phyloP scores from a whole-genome alignment of 352 stramenopile species.

The Globisporangium parvum region DNA sequence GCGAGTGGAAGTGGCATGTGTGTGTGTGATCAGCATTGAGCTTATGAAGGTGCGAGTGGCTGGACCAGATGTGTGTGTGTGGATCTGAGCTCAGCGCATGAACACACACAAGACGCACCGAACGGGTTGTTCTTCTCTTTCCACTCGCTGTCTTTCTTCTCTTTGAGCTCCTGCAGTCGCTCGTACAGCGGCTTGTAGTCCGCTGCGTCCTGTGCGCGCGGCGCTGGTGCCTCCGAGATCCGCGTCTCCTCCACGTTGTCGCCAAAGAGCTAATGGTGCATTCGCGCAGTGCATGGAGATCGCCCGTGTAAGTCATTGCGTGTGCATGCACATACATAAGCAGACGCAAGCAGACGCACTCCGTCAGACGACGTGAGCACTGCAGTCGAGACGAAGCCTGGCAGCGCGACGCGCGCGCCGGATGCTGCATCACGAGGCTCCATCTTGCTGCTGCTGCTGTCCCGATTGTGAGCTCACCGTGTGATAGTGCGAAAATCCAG shows the following conservation, averaged over 20 bases:
- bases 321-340: not conserved
- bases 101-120: constrained; percentile 25
- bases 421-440: not conserved
- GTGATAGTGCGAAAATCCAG: not conserved
- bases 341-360: constrained; percentile 25
- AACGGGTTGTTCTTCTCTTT: constrained; percentile 89
- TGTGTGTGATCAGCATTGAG: too few relatives aligned
- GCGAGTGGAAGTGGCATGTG: too few relatives aligned
- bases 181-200: constrained; percentile 79
- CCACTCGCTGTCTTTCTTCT: constrained; percentile 83
- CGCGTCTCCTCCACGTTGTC: constrained; percentile 83
- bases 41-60: not conserved
- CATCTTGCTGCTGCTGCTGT: not conserved
- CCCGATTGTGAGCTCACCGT: too few relatives aligned
- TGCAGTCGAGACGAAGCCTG: constrained; percentile 78
- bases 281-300: not conserved
- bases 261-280: constrained; percentile 60
- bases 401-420: constrained; percentile 16
- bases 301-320: not conserved
- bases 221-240: constrained; percentile 55
- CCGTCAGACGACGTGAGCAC: constrained; percentile 82
- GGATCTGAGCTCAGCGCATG: too few relatives aligned
- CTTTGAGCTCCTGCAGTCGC: constrained; percentile 67
- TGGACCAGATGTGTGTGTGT: too few relatives aligned
- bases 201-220: constrained; percentile 27